Base-by-base conservation (phyloP, 176 grass and related monocot genomes). In the Carex pumila region DNA sequence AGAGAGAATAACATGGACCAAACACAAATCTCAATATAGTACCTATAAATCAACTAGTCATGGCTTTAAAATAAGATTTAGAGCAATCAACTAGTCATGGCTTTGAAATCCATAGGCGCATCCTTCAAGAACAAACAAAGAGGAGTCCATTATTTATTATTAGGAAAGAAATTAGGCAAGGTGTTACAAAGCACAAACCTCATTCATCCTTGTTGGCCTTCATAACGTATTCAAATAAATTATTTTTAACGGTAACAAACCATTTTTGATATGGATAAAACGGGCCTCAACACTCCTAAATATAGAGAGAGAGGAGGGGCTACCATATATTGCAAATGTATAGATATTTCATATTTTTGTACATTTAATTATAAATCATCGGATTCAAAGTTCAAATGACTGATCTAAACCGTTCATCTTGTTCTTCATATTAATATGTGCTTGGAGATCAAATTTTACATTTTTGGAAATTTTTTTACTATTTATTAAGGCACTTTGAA, bases 121-220 rank as follows among this genome's bases (percentile, higher is more conserved):
- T 73, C 43, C 70, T 73, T 73, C 70, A 73, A 73, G 17, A 50
- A 13, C 70, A 73, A 73, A 73, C 43, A 73, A 73, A 71, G 17
- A 45, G 7, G 68, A 71, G 67, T 45, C 37, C 13, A 45, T 71
- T 1, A 71, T 47, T 45, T 71, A 72, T 45, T 17, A 8, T 7
- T 68, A 6, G 34, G 15, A 41, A 69, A 39, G 34, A 69, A 11
- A 39, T 43, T 7, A 43, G 41, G 62, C 3, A 68, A 68, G 32
- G 10, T 5, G 30, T 37, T 37, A 14, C 65, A 17, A 15, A 67
- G 31, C 4, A 2, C 32, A 34, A 25, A 25, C 25, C 25, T 68
- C 8, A 22, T 72, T 11, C 3, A 72, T 49, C 69, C 41, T 72
- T 45, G 18, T 72, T 49, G 69, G 69, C 18, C 70, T 73, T 50